Evolutionary conservation across 2,329 filamentous ascomycete genomes (phyloP).

Genomic region (Microsporum ferrugineum): DNA sequence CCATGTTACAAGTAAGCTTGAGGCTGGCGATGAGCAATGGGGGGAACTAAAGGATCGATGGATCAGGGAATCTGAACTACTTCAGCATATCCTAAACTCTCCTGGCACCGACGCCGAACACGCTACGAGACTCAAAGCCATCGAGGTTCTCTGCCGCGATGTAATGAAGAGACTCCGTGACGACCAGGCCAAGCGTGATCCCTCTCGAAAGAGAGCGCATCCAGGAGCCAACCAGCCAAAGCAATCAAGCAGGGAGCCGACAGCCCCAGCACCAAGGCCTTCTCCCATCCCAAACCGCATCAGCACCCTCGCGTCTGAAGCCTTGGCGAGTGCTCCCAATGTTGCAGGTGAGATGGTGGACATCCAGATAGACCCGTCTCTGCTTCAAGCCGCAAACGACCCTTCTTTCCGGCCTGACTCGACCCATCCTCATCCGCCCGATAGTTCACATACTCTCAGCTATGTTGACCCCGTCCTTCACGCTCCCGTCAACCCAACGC

Average conservation of each 20-base stretch:
- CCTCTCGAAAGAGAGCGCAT: slow-evolving; percentile 20
- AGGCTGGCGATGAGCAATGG: slow-evolving; percentile 62
- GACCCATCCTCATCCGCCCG: background rate
- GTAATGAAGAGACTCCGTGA: slow-evolving; percentile 67
- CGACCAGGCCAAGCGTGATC: slow-evolving; percentile 48
- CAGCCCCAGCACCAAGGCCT: slow-evolving; percentile 17
- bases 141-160: slow-evolving; percentile 62
- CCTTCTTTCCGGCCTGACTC: slow-evolving; percentile 26
- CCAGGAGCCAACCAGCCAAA: background rate
- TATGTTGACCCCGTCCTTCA: slow-evolving; percentile 30
- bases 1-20: slow-evolving; percentile 61
- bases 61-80: slow-evolving; percentile 47
- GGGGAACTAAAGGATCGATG: slow-evolving; percentile 56
- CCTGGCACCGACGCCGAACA: slow-evolving; percentile 44
- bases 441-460: slow-evolving; percentile 19
- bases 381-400: slow-evolving; percentile 47
- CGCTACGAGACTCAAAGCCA: slow-evolving; percentile 47
- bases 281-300: slow-evolving; percentile 26
- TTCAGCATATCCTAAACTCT: slow-evolving; percentile 45
- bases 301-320: slow-evolving; percentile 34
- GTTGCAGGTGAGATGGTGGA: slow-evolving; percentile 35
- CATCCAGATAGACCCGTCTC: slow-evolving; percentile 53
- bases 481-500: slow-evolving; percentile 33
- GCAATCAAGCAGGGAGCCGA: slow-evolving; percentile 21
- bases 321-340: slow-evolving; percentile 32